Evolutionary conservation across 148 eudicot genomes (phyloP), one percentile per base, ranked within the genome.

Genomic region (Fagopyrum esculentum): DNA sequence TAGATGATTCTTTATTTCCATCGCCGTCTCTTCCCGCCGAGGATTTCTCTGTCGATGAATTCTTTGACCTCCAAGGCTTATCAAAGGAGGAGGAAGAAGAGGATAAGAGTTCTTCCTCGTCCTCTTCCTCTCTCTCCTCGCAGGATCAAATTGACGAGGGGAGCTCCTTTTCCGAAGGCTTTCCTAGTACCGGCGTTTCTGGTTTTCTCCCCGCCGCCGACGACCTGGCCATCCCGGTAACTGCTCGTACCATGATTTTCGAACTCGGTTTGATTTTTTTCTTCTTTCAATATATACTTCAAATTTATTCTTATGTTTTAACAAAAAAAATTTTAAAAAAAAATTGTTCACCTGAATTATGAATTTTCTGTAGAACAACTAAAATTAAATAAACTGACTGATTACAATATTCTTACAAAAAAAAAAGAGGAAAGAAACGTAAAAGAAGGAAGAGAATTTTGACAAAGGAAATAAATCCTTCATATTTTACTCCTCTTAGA

Each of bases 41-140:
- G 5, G 98, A 91, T 72, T 91, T 93, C 13, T 87, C 97, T 11
- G 82, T 93, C 22, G 98, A 93, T 71, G 93, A 82, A 55, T 89
- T 89, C 47, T 87, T 93, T 6, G 86, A 93, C 85, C 82, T 93
- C 44, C 19, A 66, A 5, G 47, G 71, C 46, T 40, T 66, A 8
- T 73, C 55, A 9, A 57, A 76, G 3, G 78, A 76, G 43, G 84
- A 80, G 10, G 82, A 84, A 16, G 83, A 79, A 9, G 82, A 81
- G 44, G 91, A 84, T 45, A 80, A 87, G 48, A 82, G 78, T 57
- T 84, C 86, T 13, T 64, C 70, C 3, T 66, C 71, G 6, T 78
- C 83, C 45, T 83, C 84, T 6, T 70, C 15, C 8, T 85, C 84
- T 63, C 75, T 68, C 9, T 84, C 86, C 45, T 85, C 85, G 56